These are phyloP conservation scores for Didymella segeticola DNA, from an alignment of 2,329 filamentous ascomycete species.

Conservation along the genomic window DNA sequence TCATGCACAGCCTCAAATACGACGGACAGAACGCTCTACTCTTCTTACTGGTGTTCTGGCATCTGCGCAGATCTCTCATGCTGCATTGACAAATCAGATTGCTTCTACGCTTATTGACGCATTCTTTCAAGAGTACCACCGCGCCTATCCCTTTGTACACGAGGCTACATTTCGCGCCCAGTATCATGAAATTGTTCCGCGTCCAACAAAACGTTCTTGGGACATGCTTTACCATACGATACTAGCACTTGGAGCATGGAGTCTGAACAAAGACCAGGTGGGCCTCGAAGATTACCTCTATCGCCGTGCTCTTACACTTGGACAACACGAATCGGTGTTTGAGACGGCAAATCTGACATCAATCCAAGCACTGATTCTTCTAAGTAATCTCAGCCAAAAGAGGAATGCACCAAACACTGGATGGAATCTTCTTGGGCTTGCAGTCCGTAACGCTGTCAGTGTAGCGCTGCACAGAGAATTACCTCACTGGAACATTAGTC, in stretches of 20 bases:
- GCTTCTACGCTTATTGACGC: conserved; percentile 31
- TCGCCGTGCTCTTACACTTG: conserved; percentile 31
- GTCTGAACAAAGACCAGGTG: conserved; percentile 30
- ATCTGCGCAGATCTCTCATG: conserved; percentile 32
- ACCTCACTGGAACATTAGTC: conserved; percentile 36
- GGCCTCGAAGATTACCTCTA: conserved; percentile 35
- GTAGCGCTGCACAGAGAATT: conserved; percentile 35
- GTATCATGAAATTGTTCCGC: conserved; percentile 33
- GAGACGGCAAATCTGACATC: conserved; percentile 33
- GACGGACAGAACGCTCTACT: conserved; percentile 13
- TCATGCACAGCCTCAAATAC: conserved; percentile 18
- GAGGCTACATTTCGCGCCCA: conserved; percentile 37
- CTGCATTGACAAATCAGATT: conserved; percentile 29
- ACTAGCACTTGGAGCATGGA: conserved; percentile 33
- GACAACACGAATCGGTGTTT: conserved; percentile 35
- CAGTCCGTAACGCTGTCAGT: conserved; percentile 33
- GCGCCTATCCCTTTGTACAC: conserved; percentile 35
- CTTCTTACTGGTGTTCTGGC: conserved; percentile 25
- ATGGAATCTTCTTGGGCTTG: conserved; percentile 35
- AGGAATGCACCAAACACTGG: conserved; percentile 34
- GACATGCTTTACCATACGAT: conserved; percentile 35
- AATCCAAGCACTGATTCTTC: conserved; percentile 32
- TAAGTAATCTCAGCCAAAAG: conserved; percentile 36
- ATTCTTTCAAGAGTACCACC: conserved; percentile 34
- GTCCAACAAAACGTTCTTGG: conserved; percentile 30